Evolutionary conservation across 805 yeast species (phyloP), one percentile per base, ranked within the genome.

Genomic region (Candida krabiensis): DNA sequence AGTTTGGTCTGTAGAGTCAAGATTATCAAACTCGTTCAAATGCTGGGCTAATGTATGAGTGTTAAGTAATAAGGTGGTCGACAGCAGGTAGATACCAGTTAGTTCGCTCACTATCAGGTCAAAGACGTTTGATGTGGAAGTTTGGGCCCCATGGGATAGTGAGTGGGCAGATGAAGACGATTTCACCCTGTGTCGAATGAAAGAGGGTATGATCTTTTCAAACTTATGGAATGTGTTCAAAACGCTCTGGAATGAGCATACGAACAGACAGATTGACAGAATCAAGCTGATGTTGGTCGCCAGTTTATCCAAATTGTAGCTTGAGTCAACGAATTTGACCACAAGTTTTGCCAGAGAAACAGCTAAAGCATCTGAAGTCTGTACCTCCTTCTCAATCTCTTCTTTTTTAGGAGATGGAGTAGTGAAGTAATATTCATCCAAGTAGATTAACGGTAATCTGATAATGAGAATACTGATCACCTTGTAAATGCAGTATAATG

Each of bases 221-320:
- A 82, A 59, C 23, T 82, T 80, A 28, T 76, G 71, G 41, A 83
- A 72, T 0, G 90, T 81, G 28, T 71, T 62, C 33, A 72, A 57
- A 1, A 83, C 89, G 38, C 81, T 81, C 18, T 83, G 79, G 49
- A 83, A 71, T 1, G 87, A 79, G 41, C 83, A 72, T 1, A 76
- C 52, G 49, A 83, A 83, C 36, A 83, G 64, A 12, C 73, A 69
- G 9, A 82, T 77, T 1, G 86, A 77, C 12, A 83, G 53, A 2
- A 77, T 45, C 41, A 83, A 69, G 30, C 76, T 66, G 27, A 75
- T 59, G 48, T 68, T 73, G 39, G 68, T 69, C 18, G 70, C 63
- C 43, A 73, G 55, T 44, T 63, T 70, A 2, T 67, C 62, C 44
- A 64, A 69, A 9, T 71, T 60, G 24, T 40, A 37, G 2, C 59